Base-by-base conservation (phyloP, 2,329 filamentous ascomycete genomes). In the Aspergillus fischeri region DNA sequence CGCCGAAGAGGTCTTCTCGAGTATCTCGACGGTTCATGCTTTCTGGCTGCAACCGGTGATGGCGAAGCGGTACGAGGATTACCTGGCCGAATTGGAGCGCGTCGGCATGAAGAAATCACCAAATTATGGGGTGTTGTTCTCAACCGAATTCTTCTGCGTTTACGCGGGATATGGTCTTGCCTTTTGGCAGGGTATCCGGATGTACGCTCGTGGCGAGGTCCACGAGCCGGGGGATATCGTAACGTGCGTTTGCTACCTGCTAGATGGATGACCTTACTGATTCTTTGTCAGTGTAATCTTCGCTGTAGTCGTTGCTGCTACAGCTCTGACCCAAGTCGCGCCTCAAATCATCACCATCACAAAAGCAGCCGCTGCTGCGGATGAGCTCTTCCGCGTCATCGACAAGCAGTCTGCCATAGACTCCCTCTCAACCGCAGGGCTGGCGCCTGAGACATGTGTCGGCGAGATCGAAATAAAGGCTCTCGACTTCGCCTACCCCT, bases 1-100 rank as follows among this genome's bases (percentile, higher is more conserved):
- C 4, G 79, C 79, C 1, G 76, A 81, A 65, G 80, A 82, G 56
- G 75, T 77, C 0, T 71, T 82, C 45, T 74, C 73, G 2, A 77
- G 75, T 3, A 76, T 82, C 55, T 72, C 75, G 9, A 82, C 78
- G 0, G 76, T 82, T 20, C 74, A 76, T 57, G 77, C 77, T 1
- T 82, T 81, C 63, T 77, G 32, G 32, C 32, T 35, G 32, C 78
- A 62, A 72, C 78, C 3, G 17, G 51, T 38, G 2, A 25, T 52
- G 17, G 51, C 41, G 3, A 38, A 52, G 11, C 84, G 84, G 21
- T 86, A 35, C 11, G 32, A 35, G 32, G 32, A 35, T 2, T 17
- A 17, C 32, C 32, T 35, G 32, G 32, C 32, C 11, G 32, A 35
- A 35, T 3, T 35, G 32, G 32, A 35, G 32, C 32, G 32, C 2